Base-by-base conservation (phyloP, 2,329 filamentous ascomycete genomes). In the Colletotrichum sp. region DNA sequence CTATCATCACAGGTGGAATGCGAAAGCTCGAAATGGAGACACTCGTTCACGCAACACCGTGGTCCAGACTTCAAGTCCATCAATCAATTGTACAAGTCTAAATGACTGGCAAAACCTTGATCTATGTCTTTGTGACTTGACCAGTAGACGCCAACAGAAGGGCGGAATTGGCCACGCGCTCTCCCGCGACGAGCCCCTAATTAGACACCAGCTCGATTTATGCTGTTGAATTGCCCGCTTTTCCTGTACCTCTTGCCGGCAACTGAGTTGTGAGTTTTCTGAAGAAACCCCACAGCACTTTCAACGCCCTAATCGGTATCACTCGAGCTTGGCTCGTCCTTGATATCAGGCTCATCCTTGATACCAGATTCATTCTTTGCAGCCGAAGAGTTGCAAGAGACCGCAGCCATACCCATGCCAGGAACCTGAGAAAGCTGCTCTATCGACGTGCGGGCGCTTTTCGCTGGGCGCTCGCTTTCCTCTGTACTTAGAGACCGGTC, bases 41-140 rank as follows among this genome's bases (percentile, higher is more conserved):
- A n/a, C 5, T 44, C 2, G 5, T 44, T 12, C 8, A 44, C 5
- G 19, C 4, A 11, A n/a, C 19, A 4, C 8, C 39, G 39, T 44
- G 0, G 39, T 12, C 39, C 39, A 44, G 39, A 44, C 19, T n/a
- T 44, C 3, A n/a, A 44, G 39, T 44, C 19, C 0, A 44, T 44
- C 39, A 6, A 44, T 44, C 19, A 2, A 44, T 6, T 0, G 9
- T n/a, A 12, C 19, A 44, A 44, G 0, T 11, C 8, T 44, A 0
- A n/a, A 0, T 44, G 0, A 44, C 39, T 1, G 39, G 0, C 39
- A 11, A 0, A 44, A 44, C 39, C 39, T n/a, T 44, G 39, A n/a
- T 3, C 5, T 0, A 44, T 44, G 5, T 4, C 9, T 44, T 44
- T 6, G 39, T 44, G 39, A 44, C 5, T 4, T n/a, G 39, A 12